phyloP scores from a whole-genome alignment of 345 rosid species.

The Bretschneidera sinensis region DNA sequence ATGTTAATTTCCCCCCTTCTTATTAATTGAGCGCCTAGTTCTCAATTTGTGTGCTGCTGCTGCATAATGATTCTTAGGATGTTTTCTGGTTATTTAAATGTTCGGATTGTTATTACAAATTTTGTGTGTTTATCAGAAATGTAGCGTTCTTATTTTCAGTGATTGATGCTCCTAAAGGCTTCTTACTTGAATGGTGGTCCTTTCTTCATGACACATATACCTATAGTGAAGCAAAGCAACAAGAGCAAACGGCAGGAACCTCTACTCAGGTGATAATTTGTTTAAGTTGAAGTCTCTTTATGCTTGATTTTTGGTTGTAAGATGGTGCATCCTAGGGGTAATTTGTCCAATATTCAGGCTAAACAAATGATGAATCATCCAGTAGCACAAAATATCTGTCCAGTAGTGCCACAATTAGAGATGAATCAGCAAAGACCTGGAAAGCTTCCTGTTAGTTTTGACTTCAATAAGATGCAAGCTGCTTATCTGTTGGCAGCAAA shows the following conservation, averaged over 20 bases:
- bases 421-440: slow-evolving; percentile 13
- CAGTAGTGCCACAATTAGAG: background rate
- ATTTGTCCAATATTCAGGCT: slow-evolving; percentile 16
- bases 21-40: no score
- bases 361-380: slow-evolving; percentile 1
- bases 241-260: slow-evolving; percentile 2
- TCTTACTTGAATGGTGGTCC: slow-evolving; percentile 37
- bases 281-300: slow-evolving; percentile 3
- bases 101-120: background rate
- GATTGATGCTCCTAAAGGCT: slow-evolving; percentile 22
- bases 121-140: background rate
- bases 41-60: no score
- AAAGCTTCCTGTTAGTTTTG: slow-evolving; percentile 7
- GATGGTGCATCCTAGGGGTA: background rate
- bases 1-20: no score
- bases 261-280: slow-evolving; percentile 18
- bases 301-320: background rate
- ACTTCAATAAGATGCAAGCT: slow-evolving; percentile 2
- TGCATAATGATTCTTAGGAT: background rate
- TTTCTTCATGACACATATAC: slow-evolving; percentile 22
- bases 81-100: background rate
- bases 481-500: slow-evolving; percentile 7
- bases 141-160: slow-evolving; percentile 28
- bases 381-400: slow-evolving; percentile 4
- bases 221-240: slow-evolving; percentile 8